Base-by-base conservation (phyloP, 1,284 basidiomycete species). In the Austroboletus niveus region DNA sequence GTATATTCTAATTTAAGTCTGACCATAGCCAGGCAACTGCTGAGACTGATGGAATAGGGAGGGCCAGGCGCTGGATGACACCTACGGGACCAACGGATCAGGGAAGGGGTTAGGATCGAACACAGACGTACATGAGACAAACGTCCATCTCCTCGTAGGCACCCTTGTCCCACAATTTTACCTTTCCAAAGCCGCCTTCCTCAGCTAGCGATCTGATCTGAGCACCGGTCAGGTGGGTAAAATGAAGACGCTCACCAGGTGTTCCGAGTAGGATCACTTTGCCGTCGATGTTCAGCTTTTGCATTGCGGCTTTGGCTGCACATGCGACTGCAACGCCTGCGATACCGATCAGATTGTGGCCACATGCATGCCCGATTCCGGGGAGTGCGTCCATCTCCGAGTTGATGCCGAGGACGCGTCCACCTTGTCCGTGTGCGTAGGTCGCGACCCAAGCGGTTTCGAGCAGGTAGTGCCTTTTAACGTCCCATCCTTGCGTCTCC, bases 321-420 rank as follows among this genome's bases (percentile, higher is more conserved):
- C 86, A 72, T 1, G 87, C 79, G 20, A 87, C 80, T 1, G 81
- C 88, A 5, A 91, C 80, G 12, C 88, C 89, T 49, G 74, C 65
- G 40, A 91, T 87, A 5, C 86, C 87, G 53, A 92, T 92, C 45
- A 92, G 72, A 61, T 89, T 91, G 66, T 92, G 88, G 5, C 88
- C 89, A 57, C 89, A 90, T 2, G 87, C 88, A 60, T 90, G 88
- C 0, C 86, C 86, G 22, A 88, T 75, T 0, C 79, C 82, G 35
- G 77, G 78, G 20, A 87, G 69, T 1, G 84, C 82, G 46, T 83
- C 81, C 81, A 82, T 82, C 75, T 93, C 89, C 2, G 86, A 85
- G 63, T 90, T 90, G 52, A 91, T 70, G 1, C 85, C 89, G 44
- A 88, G 81, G 4, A 78, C 78, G 34, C 78, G 74, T 17, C 80